Conservation (phyloP, 2,329 filamentous ascomycete genomes). For the Dactylonectria macrodidyma region DNA sequence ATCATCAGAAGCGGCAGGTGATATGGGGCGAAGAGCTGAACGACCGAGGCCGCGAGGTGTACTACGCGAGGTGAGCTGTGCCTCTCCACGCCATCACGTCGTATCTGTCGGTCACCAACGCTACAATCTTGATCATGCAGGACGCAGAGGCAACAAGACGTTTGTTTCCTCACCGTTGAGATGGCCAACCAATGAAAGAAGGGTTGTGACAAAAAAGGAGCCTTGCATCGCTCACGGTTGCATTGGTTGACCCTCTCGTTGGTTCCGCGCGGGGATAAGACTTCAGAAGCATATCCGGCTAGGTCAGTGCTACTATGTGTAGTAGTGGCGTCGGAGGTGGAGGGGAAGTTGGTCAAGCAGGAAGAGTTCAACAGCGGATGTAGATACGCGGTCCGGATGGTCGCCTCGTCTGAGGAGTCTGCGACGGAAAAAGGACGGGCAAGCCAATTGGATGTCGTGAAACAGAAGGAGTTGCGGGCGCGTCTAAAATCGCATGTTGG, state of each 20-base stretch:
- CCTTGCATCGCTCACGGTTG: not conserved
- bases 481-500: slow-evolving; percentile 26
- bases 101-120: too few species aligned
- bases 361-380: slow-evolving; percentile 2
- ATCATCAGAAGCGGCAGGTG: not conserved
- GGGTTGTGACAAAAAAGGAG: not conserved
- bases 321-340: slow-evolving; percentile 8
- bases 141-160: not conserved
- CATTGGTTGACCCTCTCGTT: not conserved
- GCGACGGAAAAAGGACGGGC: slow-evolving; percentile 18
- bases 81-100: slow-evolving; percentile 4
- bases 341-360: slow-evolving; percentile 9
- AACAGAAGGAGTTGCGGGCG: slow-evolving; percentile 9
- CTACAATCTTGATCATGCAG: not conserved
- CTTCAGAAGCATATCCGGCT: not conserved
- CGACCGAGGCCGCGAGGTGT: slow-evolving; percentile 6
- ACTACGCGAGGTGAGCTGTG: slow-evolving; percentile 9
- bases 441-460: slow-evolving; percentile 2
- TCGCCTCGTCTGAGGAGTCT: slow-evolving; percentile 13
- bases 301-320: not conserved
- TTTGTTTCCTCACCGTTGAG: slow-evolving; percentile 4
- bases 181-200: slow-evolving; percentile 3
- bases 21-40: slow-evolving; percentile 9
- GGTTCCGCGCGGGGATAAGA: not conserved
- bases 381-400: slow-evolving; percentile 4